phyloP scores from a whole-genome alignment of 257 asterid genomes.

The Nicotiana noctiflora region DNA sequence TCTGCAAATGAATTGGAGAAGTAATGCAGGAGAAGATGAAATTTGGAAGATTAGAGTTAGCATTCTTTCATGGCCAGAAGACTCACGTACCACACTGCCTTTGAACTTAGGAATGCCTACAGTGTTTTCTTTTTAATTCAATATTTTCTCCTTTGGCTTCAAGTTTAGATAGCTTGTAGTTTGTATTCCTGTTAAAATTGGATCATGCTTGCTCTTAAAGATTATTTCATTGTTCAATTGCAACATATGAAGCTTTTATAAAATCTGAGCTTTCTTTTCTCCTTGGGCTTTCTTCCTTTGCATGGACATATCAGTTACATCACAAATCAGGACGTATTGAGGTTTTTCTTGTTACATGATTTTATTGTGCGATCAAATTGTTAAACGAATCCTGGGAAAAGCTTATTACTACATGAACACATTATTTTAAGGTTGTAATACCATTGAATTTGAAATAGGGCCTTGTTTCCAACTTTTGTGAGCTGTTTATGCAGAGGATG shows the following conservation, averaged over 20 bases:
- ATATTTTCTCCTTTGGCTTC: not conserved
- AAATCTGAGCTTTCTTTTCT: not conserved
- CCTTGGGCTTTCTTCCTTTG: not conserved
- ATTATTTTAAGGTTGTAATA: not conserved
- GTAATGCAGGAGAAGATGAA: slow-evolving; percentile 3
- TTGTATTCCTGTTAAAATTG: not conserved
- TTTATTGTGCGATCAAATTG: not conserved
- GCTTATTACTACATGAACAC: not conserved
- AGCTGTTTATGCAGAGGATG: not conserved
- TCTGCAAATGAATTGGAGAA: not conserved
- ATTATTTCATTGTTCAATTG: not conserved
- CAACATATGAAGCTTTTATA: not conserved
- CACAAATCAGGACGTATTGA: not conserved
- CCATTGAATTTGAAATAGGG: not conserved
- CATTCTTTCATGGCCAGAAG: slow-evolving; percentile 15
- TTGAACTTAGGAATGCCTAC: not conserved
- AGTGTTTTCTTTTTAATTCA: not conserved
- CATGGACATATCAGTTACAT: not conserved
- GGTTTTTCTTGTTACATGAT: not conserved
- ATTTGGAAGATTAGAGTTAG: slow-evolving; percentile 3
- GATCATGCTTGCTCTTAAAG: not conserved
- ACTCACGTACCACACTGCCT: slow-evolving; percentile 9
- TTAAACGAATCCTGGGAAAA: not conserved
- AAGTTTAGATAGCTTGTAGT: slow-evolving; percentile 2
- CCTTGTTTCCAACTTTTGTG: not conserved